Percentiles rank a stretch among this genome's conserved stretches.
Evolutionary conservation across 345 rosid species (phyloP).

Genomic region (Sisymbrium altissimum): DNA sequence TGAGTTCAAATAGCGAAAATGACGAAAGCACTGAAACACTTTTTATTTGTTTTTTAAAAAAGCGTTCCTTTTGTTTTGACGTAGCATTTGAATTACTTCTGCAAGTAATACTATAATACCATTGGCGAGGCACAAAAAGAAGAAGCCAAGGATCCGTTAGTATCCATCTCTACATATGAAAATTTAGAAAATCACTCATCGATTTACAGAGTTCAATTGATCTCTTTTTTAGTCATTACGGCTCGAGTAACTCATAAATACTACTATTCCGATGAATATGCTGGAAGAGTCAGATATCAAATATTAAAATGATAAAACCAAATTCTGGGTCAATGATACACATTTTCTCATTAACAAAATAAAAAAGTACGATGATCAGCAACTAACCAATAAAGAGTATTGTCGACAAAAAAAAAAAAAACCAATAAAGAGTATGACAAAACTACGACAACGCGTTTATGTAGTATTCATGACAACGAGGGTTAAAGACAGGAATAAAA

Average conservation of each 20-base stretch:
- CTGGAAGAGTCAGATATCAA: not conserved
- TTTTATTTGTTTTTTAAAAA: not conserved
- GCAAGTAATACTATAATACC: not conserved
- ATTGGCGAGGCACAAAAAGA: not conserved
- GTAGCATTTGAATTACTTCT: not conserved
- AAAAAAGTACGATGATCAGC: not conserved
- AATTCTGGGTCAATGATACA: not conserved
- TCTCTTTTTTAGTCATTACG: not conserved
- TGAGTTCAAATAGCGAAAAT: conserved; percentile 18
- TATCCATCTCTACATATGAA: not conserved
- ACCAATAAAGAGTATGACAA: no score
- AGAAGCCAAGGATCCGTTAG: no score
- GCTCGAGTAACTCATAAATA: not conserved
- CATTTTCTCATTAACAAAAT: not conserved
- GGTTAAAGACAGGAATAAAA: not conserved
- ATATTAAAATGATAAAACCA: not conserved
- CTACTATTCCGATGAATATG: not conserved
- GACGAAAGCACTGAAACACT: not conserved
- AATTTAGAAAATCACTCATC: not conserved
- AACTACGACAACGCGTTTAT: not conserved
- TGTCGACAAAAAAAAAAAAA: no score
- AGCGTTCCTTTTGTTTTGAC: not conserved
- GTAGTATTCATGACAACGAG: no score
- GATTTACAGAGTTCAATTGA: not conserved
- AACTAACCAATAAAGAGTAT: not conserved